These are phyloP conservation scores for Mycena vulgaris DNA, from an alignment of 768 basidiomycete species.

Conservation along the genomic window DNA sequence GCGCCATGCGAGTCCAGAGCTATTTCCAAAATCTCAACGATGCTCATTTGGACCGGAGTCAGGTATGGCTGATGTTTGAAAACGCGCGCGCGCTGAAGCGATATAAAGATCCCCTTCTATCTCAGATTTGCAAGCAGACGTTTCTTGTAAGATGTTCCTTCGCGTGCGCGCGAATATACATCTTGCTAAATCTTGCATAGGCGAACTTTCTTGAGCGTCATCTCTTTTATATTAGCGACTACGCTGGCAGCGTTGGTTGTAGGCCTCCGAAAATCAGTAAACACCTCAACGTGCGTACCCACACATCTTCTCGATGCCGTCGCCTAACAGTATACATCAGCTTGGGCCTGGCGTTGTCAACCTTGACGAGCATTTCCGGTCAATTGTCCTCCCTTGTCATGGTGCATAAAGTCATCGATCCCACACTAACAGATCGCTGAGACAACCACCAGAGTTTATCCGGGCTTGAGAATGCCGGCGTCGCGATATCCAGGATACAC, in stretches of 20 bases:
- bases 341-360: constrained; percentile 14
- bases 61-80: not conserved
- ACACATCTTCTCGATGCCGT: not conserved
- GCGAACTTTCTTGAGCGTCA: constrained; percentile 15
- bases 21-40: constrained; percentile 20
- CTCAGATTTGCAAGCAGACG: constrained; percentile 23
- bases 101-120: constrained; percentile 17
- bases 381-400: constrained; percentile 11
- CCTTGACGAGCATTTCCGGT: constrained; percentile 12
- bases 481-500: constrained; percentile 31
- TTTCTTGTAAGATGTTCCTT: constrained; percentile 15
- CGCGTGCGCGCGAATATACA: too few species aligned
- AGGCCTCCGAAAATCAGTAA: constrained; percentile 14
- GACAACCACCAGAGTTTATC: constrained; percentile 11
- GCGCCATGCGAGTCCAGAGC: constrained; percentile 12
- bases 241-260: constrained; percentile 9
- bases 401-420: not conserved
- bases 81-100: not conserved
- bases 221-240: constrained; percentile 16
- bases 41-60: constrained; percentile 19
- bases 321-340: not conserved
- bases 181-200: constrained; percentile 3
- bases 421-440: not conserved
- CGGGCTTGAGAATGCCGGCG: constrained; percentile 31
- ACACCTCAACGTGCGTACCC: constrained; percentile 4